These are phyloP conservation scores for Bipolaris cookei DNA, from an alignment of 2,329 filamentous ascomycete genomes.

Conservation along the genomic window DNA sequence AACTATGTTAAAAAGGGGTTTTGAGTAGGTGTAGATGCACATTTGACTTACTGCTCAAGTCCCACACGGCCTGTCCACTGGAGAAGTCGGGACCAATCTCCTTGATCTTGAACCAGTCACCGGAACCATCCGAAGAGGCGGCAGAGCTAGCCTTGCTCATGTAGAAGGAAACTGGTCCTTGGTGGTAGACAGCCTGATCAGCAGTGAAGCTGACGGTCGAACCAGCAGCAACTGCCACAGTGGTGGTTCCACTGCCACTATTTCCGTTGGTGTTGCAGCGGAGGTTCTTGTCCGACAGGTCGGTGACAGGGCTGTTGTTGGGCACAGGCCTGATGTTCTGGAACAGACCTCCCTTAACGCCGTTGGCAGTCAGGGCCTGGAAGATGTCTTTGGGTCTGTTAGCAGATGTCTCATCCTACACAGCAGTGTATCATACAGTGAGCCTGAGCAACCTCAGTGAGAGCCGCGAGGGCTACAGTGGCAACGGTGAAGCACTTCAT, in stretches of 20 bases:
- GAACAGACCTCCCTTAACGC: slow-evolving; percentile 41
- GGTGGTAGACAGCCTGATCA: slow-evolving; percentile 49
- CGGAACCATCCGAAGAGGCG: slow-evolving; percentile 43
- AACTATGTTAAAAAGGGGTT: slow-evolving; percentile 15
- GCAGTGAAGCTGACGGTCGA: slow-evolving; percentile 45
- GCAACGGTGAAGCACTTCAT: slow-evolving; percentile 47
- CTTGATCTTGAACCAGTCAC: slow-evolving; percentile 51
- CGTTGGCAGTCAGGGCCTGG: slow-evolving; percentile 47
- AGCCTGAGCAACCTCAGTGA: slow-evolving; percentile 46
- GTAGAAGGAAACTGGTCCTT: slow-evolving; percentile 48
- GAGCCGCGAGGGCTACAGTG: slow-evolving; percentile 40
- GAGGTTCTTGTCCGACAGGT: slow-evolving; percentile 38
- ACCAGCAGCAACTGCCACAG: slow-evolving; percentile 46
- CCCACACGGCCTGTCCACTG: slow-evolving; percentile 42
- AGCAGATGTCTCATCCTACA: slow-evolving; percentile 3
- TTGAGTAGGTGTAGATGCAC: background rate
- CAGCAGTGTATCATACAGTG: slow-evolving; percentile 38
- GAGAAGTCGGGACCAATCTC: slow-evolving; percentile 48
- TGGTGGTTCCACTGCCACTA: slow-evolving; percentile 37
- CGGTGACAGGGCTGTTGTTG: slow-evolving; percentile 49
- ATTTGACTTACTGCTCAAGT: slow-evolving; percentile 37
- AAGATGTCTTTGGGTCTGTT: slow-evolving; percentile 43
- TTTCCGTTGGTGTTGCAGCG: slow-evolving; percentile 48
- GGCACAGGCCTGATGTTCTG: slow-evolving; percentile 49
- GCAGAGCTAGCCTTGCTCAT: slow-evolving; percentile 47